phyloP scores from a whole-genome alignment of 805 yeast species.

The Candida ponderosae region DNA sequence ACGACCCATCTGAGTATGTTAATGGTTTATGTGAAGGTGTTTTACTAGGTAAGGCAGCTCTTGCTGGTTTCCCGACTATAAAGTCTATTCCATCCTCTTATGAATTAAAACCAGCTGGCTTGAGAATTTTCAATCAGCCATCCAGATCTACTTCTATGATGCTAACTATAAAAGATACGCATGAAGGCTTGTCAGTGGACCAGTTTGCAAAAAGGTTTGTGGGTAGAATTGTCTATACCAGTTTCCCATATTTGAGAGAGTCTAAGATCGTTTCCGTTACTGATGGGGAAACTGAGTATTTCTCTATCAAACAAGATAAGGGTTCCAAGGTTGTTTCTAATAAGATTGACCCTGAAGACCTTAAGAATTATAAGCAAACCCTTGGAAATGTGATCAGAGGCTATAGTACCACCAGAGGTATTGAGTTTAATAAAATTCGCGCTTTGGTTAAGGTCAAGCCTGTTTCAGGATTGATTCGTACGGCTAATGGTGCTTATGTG shows the following conservation, averaged over 20 bases:
- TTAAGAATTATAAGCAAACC: slow-evolving; percentile 35
- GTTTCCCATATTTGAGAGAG: slow-evolving; percentile 90
- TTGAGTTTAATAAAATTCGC: slow-evolving; percentile 42
- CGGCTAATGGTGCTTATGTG: slow-evolving; percentile 61
- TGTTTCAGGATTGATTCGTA: slow-evolving; percentile 72
- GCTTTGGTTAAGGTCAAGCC: slow-evolving; percentile 65
- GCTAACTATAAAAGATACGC: slow-evolving; percentile 47
- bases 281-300: slow-evolving; percentile 47
- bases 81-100: slow-evolving; percentile 54
- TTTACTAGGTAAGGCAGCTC: slow-evolving; percentile 54
- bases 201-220: slow-evolving; percentile 59
- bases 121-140: slow-evolving; percentile 77
- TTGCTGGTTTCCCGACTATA: slow-evolving; percentile 90
- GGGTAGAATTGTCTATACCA: slow-evolving; percentile 59
- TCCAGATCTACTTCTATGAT: slow-evolving; percentile 78
- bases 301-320: slow-evolving; percentile 17
- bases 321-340: slow-evolving; percentile 26
- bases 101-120: slow-evolving; percentile 51
- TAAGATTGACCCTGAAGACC: slow-evolving; percentile 39
- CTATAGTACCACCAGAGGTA: slow-evolving; percentile 53
- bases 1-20: slow-evolving; percentile 28
- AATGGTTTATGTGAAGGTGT: slow-evolving; percentile 64
- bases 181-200: slow-evolving; percentile 47
- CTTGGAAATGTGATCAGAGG: slow-evolving; percentile 29
- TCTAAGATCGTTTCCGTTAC: slow-evolving; percentile 58